phyloP scores from a whole-genome alignment of 179 eudicot genomes.

The Beta lomatogona region DNA sequence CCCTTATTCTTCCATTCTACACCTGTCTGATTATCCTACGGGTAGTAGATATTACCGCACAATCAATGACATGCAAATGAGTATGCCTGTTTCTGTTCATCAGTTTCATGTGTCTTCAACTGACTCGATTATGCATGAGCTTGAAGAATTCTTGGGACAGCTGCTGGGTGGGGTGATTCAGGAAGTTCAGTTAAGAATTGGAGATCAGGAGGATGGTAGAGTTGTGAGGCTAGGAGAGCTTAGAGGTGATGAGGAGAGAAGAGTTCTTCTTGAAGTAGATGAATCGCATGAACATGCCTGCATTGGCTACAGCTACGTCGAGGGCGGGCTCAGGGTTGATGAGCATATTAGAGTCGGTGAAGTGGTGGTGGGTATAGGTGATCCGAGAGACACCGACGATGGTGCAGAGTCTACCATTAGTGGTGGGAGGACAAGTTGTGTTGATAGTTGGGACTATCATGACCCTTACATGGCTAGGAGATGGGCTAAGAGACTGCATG shows the following conservation, averaged over 20 bases:
- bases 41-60: conserved; percentile 47
- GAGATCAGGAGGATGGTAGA: conserved; percentile 45
- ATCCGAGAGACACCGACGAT: conserved; percentile 37
- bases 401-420: conserved; percentile 31
- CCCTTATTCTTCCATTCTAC: conserved; percentile 61
- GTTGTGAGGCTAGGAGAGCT: conserved; percentile 75
- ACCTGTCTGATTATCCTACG: conserved; percentile 58
- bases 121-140: conserved; percentile 66
- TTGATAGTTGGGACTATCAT: conserved; percentile 71
- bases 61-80: conserved; percentile 38
- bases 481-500: conserved; percentile 93
- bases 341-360: conserved; percentile 64
- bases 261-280: conserved; percentile 50
- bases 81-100: conserved; percentile 49
- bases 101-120: conserved; percentile 72
- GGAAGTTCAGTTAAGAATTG: conserved; percentile 64
- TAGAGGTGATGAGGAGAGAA: conserved; percentile 78
- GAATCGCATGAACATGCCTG: conserved; percentile 42
- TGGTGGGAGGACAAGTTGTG: conserved; percentile 64
- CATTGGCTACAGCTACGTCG: conserved; percentile 70
- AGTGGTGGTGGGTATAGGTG: conserved; percentile 44
- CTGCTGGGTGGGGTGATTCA: conserved; percentile 61
- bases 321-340: conserved; percentile 43
- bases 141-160: conserved; percentile 61
- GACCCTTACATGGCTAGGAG: conserved; percentile 90